Base-by-base conservation (phyloP, 2,329 filamentous ascomycete species). In the Arthroderma sp. region DNA sequence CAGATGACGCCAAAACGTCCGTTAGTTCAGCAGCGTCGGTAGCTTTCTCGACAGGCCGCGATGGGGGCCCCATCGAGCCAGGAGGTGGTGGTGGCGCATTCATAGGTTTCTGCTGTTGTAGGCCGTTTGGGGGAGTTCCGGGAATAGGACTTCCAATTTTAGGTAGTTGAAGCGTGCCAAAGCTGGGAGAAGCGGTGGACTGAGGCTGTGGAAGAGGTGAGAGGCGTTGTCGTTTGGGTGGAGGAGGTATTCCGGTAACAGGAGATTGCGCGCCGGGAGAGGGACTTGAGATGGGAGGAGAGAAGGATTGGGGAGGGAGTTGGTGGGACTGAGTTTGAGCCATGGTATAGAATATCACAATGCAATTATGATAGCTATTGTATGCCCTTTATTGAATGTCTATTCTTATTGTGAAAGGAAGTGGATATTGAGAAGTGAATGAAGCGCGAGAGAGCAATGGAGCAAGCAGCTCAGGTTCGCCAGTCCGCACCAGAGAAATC, bases 1-100 rank as follows among this genome's bases (percentile, higher is more conserved):
- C 87, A 10, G 86, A 89, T 11, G 83, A 85, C 11, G 82, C 81
- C 44, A 94, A 66, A 42, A 87, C 83, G 65, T 95, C 88, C 52
- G 82, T 85, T 38, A 88, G 74, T 56, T 94, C 86, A 54, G 88
- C 62, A 41, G 64, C 61, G 63, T 76, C 64, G 45, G 71, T 73
- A 36, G 70, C 68, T 50, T 71, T 70, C 6, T 71, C 68, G 8
- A 60, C 66, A 8, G 77, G 77, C 36, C 74, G 67, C 48, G 75
- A 75, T n/a, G 77, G 77, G 38, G 77, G 78, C 3, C 75, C 75
- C 77, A 81, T 81, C 5, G 69, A 66, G 36, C 70, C 70, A 11
- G 63, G 58, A 38, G 63, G 54, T 22, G 56, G 56, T 11, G 57
- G 51, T 4, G 57, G 58, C 40, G 67, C 47, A 58, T 65, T 55